phyloP scores from a whole-genome alignment of 2,329 filamentous ascomycete genomes.

The Penicillium verrucosum region DNA sequence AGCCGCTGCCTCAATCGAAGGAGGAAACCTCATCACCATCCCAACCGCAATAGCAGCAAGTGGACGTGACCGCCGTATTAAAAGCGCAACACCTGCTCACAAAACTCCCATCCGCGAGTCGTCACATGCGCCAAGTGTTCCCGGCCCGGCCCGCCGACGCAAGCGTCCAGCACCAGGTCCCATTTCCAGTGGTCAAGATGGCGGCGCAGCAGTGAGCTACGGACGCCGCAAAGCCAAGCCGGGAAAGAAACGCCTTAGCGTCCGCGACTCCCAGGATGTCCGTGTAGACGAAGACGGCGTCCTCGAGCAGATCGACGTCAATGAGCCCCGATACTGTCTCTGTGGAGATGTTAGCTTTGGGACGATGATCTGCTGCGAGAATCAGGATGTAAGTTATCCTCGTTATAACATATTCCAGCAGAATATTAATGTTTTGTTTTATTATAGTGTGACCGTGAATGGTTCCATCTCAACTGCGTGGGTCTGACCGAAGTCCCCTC shows the following conservation, averaged over 20 bases:
- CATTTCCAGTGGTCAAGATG: slow-evolving; percentile 56
- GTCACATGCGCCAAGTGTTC: slow-evolving; percentile 36
- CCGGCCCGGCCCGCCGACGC: slow-evolving; percentile 46
- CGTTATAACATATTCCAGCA: not conserved
- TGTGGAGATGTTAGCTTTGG: slow-evolving; percentile 64
- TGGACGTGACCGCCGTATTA: slow-evolving; percentile 39
- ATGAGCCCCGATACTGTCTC: slow-evolving; percentile 62
- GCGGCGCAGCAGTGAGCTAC: slow-evolving; percentile 60
- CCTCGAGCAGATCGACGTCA: slow-evolving; percentile 54
- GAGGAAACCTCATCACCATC: slow-evolving; percentile 10
- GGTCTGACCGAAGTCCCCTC: slow-evolving; percentile 56
- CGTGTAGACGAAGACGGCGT: slow-evolving; percentile 50
- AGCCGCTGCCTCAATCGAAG: slow-evolving; percentile 28
- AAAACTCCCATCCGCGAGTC: slow-evolving; percentile 43
- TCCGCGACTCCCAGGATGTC: slow-evolving; percentile 43
- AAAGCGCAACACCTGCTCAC: slow-evolving; percentile 41
- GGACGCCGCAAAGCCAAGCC: slow-evolving; percentile 58
- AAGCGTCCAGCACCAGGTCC: slow-evolving; percentile 60
- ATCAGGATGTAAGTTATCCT: slow-evolving; percentile 50
- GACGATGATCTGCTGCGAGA: slow-evolving; percentile 64
- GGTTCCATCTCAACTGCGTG: slow-evolving; percentile 64
- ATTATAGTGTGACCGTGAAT: slow-evolving; percentile 61
- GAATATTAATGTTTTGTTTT: slow-evolving; percentile 13
- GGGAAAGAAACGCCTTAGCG: slow-evolving; percentile 37
- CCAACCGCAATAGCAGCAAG: slow-evolving; percentile 16